Conservation (phyloP, 1,284 basidiomycete genomes). For the Grifola frondosa region DNA sequence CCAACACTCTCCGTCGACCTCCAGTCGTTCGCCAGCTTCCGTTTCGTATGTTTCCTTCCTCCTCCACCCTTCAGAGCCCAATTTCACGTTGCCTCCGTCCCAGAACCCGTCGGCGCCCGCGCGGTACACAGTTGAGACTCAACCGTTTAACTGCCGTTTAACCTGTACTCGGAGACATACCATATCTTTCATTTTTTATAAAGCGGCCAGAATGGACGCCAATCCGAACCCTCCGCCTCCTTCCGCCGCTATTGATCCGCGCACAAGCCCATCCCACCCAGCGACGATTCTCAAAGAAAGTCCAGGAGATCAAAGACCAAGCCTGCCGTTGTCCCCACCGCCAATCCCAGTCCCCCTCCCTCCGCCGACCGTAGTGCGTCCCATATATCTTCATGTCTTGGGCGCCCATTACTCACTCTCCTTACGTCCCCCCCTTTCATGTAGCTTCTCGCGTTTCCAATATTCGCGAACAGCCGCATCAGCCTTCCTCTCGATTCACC, state of each 20-base stretch:
- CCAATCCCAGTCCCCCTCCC: slow-evolving; percentile 10
- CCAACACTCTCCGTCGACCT: too few species aligned
- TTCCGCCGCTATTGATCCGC: slow-evolving; percentile 17
- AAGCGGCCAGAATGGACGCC: slow-evolving; percentile 20
- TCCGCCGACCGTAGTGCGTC: slow-evolving; percentile 21
- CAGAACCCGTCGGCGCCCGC: too few species aligned
- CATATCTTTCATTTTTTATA: too few species aligned
- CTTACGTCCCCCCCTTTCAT: slow-evolving; percentile 15
- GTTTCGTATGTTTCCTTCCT: too few species aligned
- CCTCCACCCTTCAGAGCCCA: too few species aligned
- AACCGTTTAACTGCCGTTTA: too few species aligned
- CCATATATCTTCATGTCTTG: slow-evolving; percentile 20
- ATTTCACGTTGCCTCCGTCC: too few species aligned
- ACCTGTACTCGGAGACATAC: too few species aligned
- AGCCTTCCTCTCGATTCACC: slow-evolving; percentile 37
- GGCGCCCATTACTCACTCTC: slow-evolving; percentile 13
- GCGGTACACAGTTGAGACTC: too few species aligned
- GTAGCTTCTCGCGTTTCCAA: slow-evolving; percentile 38
- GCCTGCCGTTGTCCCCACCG: slow-evolving; percentile 1
- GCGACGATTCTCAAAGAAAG: background rate
- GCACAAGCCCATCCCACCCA: slow-evolving; percentile 6
- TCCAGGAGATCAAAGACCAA: slow-evolving; percentile 9
- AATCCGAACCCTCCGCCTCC: slow-evolving; percentile 14
- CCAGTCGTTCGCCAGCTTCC: too few species aligned
- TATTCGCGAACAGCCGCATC: slow-evolving; percentile 37